Evolutionary conservation across 2,329 filamentous ascomycete species (phyloP), one percentile per base, ranked within the genome.

Genomic region (Claviceps citrina): DNA sequence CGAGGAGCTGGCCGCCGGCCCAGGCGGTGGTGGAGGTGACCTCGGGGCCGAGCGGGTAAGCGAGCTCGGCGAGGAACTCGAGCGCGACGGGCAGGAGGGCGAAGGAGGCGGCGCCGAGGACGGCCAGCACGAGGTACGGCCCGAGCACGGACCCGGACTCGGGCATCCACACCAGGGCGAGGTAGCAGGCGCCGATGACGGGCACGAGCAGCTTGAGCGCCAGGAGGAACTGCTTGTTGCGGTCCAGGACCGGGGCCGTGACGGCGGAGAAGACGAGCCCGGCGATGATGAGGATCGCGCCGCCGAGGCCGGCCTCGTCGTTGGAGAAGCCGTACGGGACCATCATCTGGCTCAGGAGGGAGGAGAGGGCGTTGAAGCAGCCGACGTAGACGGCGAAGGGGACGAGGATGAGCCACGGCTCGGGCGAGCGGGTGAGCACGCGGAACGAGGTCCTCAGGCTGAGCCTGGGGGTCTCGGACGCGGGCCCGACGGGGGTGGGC

Each of bases 321-420:
- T 93, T 81, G 43, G 66, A 72, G 70, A 85, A 93, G 51, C 76
- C 82, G 62, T 95, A 89, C 0, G 91, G 91, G 30, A 74, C 66
- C 47, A 96, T 73, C 55, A 96, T 84, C 56, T 95, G 89, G 64
- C 89, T 93, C 8, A 96, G 70, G 1, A 96, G 73, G 2, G 82
- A 82, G 37, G 86, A 93, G 48, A 87, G 67, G 49, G 81, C 81
- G 68, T 96, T 96, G 76, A 98, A 98, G 64, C 91, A 80, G 51
- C 82, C 86, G 45, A 94, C 84, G 59, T 86, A 94, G 51, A 87
- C 61, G 47, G 73, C 64, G 62, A 89, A 96, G n/a, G 87, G 80
- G 44, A 87, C 52, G 45, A 87, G 65, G 47, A 95, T 62, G 46
- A 94, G 71, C 71, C 78, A 93, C 60, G 93, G 81, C 54, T 89